phyloP scores from a whole-genome alignment of 2,329 filamentous ascomycete species.

The Aspergillus fumigatiaffinis region DNA sequence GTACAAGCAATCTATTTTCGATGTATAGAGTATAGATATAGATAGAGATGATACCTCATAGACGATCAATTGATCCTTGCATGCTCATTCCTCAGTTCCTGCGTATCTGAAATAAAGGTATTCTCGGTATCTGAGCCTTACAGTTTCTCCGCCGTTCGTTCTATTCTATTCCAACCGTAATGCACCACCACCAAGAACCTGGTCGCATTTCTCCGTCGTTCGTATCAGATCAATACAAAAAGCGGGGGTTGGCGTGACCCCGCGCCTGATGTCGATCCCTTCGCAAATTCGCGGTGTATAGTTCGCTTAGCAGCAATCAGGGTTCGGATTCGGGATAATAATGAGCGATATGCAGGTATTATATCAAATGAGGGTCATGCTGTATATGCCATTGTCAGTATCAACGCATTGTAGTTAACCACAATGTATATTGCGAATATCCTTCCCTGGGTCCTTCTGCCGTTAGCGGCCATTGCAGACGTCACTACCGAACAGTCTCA shows the following conservation, averaged over 20 bases:
- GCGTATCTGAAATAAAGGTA: not conserved
- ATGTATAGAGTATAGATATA: constrained; percentile 9
- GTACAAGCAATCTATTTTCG: constrained; percentile 19
- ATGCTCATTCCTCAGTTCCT: not conserved
- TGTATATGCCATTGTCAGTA: not conserved
- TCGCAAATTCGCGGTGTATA: not conserved
- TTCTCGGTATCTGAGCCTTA: not conserved
- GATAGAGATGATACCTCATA: not conserved
- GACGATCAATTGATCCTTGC: not conserved
- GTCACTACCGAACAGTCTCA: not conserved
- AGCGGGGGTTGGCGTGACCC: not conserved
- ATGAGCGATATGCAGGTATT: not conserved
- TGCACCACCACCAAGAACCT: not conserved
- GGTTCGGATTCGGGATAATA: not conserved
- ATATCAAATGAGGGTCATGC: not conserved
- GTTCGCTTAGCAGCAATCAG: not conserved
- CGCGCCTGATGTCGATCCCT: not conserved
- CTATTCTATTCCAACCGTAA: not conserved
- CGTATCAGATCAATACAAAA: not conserved
- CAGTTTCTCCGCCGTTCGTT: not conserved
- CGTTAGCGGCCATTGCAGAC: not conserved
- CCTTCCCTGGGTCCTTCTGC: not conserved
- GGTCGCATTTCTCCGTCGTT: not conserved
- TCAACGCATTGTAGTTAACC: not conserved
- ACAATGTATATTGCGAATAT: not conserved